Conservation (phyloP, 2,329 filamentous ascomycete species). For the Fusarium xylarioides region DNA sequence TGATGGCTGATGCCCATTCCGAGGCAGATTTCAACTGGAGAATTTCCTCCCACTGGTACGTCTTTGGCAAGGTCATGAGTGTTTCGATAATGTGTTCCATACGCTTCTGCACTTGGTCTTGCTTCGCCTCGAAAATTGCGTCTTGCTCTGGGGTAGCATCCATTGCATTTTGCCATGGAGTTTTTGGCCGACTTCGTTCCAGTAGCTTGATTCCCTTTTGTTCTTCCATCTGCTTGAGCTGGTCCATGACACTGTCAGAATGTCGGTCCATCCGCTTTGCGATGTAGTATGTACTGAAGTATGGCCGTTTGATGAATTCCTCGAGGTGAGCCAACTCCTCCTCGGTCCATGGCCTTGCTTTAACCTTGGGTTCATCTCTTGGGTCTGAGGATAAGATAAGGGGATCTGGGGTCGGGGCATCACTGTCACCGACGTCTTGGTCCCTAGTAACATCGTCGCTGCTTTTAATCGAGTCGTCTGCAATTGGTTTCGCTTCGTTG, state of each 20-base stretch:
- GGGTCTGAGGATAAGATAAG: background rate
- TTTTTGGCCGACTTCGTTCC: background rate
- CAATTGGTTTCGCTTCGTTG: background rate
- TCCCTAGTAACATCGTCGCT: background rate
- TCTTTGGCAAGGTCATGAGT: background rate
- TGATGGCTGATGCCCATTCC: background rate
- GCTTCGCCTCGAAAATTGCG: background rate
- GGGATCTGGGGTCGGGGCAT: too few relatives aligned
- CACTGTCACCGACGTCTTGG: background rate
- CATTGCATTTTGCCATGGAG: background rate
- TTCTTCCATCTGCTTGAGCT: background rate
- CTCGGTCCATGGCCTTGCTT: background rate
- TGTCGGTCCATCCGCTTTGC: background rate
- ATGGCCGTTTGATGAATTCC: background rate
- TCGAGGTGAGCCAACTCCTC: background rate
- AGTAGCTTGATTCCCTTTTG: background rate
- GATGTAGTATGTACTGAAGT: background rate
- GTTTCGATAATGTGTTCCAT: background rate
- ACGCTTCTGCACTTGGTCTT: background rate
- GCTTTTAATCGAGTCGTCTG: background rate
- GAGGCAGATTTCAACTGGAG: background rate
- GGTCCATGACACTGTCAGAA: background rate
- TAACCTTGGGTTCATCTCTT: background rate
- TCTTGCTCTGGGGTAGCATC: background rate
- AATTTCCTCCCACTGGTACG: background rate